phyloP scores from a whole-genome alignment of 208 protist species.

The Leishmania guyanensis region DNA sequence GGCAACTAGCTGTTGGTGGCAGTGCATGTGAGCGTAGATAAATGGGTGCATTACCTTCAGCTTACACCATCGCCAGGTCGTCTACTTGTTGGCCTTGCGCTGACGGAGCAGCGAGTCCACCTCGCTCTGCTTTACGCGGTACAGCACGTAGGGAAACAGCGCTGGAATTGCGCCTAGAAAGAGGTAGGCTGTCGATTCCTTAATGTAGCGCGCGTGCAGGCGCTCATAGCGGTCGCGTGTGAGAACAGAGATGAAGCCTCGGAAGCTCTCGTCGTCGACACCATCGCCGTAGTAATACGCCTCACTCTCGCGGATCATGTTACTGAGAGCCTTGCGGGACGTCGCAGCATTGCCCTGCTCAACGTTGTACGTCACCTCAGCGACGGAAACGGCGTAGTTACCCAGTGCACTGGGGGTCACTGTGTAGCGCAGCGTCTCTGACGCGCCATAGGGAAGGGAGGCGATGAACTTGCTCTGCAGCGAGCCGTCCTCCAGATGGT shows the following conservation, averaged over 20 bases:
- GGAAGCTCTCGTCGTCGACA: slow-evolving; percentile 82
- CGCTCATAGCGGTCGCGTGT: slow-evolving; percentile 86
- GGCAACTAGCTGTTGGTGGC: not conserved
- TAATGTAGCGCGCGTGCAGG: slow-evolving; percentile 73
- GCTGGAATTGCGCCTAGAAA: slow-evolving; percentile 79
- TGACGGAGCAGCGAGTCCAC: slow-evolving; percentile 72
- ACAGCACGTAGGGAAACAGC: slow-evolving; percentile 79
- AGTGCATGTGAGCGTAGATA: not conserved
- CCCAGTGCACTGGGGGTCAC: slow-evolving; percentile 70
- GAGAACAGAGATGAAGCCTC: slow-evolving; percentile 80
- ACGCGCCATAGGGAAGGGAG: slow-evolving; percentile 59
- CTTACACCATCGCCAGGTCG: not conserved
- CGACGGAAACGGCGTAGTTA: slow-evolving; percentile 65
- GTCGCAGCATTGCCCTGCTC: slow-evolving; percentile 61
- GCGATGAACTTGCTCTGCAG: slow-evolving; percentile 52
- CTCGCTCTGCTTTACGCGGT: slow-evolving; percentile 76
- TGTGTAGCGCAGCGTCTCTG: slow-evolving; percentile 71
- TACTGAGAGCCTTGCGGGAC: slow-evolving; percentile 63
- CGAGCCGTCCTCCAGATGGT: slow-evolving; percentile 60
- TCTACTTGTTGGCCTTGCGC: slow-evolving; percentile 56
- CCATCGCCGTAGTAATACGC: slow-evolving; percentile 76
- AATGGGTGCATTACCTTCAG: not conserved
- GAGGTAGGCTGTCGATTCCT: slow-evolving; percentile 75
- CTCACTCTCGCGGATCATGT: slow-evolving; percentile 79
- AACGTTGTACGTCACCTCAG: slow-evolving; percentile 74